These are phyloP conservation scores for Suillus subaureus DNA, from an alignment of 768 basidiomycete genomes.

Conservation along the genomic window DNA sequence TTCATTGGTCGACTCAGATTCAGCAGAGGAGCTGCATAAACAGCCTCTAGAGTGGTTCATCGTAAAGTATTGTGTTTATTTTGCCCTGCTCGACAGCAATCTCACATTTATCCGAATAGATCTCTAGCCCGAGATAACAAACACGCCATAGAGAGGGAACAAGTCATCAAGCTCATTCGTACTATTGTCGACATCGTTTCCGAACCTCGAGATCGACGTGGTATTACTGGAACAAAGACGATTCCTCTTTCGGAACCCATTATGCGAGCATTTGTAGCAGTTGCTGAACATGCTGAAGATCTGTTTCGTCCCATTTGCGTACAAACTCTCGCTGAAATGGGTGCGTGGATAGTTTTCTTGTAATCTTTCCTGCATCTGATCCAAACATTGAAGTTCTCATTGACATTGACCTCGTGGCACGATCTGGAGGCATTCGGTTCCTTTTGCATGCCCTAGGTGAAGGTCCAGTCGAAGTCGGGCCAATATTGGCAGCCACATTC, in stretches of 20 bases:
- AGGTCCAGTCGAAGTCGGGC: slow-evolving; percentile 80
- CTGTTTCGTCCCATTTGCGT: slow-evolving; percentile 81
- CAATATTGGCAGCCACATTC: slow-evolving; percentile 78
- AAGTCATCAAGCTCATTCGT: slow-evolving; percentile 88
- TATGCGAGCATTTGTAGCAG: slow-evolving; percentile 87
- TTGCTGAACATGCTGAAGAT: slow-evolving; percentile 93
- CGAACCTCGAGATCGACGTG: slow-evolving; percentile 47
- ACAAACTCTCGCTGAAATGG: slow-evolving; percentile 87
- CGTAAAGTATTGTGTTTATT: slow-evolving; percentile 62
- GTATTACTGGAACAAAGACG: slow-evolving; percentile 40
- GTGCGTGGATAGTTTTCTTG: slow-evolving; percentile 46
- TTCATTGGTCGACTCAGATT: slow-evolving; percentile 69
- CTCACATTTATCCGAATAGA: slow-evolving; percentile 41
- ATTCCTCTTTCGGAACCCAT: slow-evolving; percentile 74
- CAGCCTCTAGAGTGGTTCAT: slow-evolving; percentile 87
- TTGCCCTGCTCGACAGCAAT: background rate
- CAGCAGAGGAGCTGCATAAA: slow-evolving; percentile 62
- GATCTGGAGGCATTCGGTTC: slow-evolving; percentile 83
- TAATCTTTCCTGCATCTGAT: slow-evolving; percentile 15
- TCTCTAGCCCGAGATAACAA: slow-evolving; percentile 86
- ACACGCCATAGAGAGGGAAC: slow-evolving; percentile 84
- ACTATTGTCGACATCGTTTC: slow-evolving; percentile 78
- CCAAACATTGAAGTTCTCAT: slow-evolving; percentile 64
- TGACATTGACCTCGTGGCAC: slow-evolving; percentile 80
- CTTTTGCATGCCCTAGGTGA: slow-evolving; percentile 89